Base-by-base conservation (phyloP, 2,329 filamentous ascomycete species). In the Monosporascus cannonballus region DNA sequence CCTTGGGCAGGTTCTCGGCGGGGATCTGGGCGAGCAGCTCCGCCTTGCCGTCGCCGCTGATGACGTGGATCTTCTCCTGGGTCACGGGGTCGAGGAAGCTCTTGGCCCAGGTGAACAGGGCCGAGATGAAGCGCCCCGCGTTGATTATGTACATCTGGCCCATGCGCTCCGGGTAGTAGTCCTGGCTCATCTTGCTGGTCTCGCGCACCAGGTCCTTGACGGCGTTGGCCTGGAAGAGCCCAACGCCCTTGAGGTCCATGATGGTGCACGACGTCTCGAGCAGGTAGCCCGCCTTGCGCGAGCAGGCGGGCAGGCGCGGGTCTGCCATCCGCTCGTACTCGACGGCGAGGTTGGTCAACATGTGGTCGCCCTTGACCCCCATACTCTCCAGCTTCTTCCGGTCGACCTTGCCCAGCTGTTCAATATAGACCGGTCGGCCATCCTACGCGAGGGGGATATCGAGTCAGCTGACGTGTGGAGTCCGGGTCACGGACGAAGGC, bases 61-160 rank as follows among this genome's bases (percentile, higher is more conserved):
- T 80, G 53, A 99, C 86, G 73, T 96, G 85, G 68, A 99, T 99
- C 84, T 99, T 99, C 69, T 86, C 80, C 56, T 96, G 92, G 47
- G 94, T 99, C 66, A 99, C 91, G 49, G 94, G 94, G 75, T 99
- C 94, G 65, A 99, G 81, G 84, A 94, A 97, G 61, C 85, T 85
- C 81, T 95, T 96, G 73, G 97, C 83, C 53, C 95, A 80, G 68
- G 76, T 80, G 81, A 94, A 99, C 58, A 91, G 88, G 61, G 81
- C 81, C 56, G 86, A 86, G 80, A 97, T 97, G 25, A 92, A 92
- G 92, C 92, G 97, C 20, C 91, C 91, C 3, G 93, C 90, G 75
- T 99, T 99, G 84, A 99, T 96, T 64, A 99, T 77, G 80, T 96
- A 99, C 69, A 99, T 81, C 74, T 91, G 92, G 67, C 94, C 94